Conservation (phyloP, 768 basidiomycete genomes). For the Lanmaoa pseudosensibilis region DNA sequence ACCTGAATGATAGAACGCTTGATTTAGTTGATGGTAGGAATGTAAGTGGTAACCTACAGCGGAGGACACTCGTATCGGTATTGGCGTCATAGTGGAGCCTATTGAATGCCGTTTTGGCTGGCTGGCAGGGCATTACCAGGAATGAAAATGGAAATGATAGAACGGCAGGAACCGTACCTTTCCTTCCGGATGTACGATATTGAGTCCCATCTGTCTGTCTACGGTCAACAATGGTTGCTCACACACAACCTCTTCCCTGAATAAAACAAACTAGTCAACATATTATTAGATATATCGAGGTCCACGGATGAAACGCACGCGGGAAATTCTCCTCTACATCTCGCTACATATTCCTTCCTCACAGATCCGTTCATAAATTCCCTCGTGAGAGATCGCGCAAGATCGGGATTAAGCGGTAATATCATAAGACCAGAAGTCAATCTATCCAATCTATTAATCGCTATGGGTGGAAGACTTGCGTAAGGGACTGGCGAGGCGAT, state of each 20-base stretch:
- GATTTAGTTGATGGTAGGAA: background rate
- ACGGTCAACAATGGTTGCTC: constrained; percentile 88
- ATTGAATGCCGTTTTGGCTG: constrained; percentile 86
- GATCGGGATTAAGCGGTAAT: constrained; percentile 68
- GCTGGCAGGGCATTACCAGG: constrained; percentile 41
- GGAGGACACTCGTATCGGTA: constrained; percentile 83
- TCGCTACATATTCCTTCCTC: constrained; percentile 89
- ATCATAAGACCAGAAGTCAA: constrained; percentile 97
- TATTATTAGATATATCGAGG: background rate
- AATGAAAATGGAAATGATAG: background rate
- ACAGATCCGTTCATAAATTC: constrained; percentile 85
- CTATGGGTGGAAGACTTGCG: constrained; percentile 40
- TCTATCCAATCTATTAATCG: constrained; percentile 91
- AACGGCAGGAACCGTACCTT: constrained; percentile 53
- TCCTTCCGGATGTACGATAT: constrained; percentile 93
- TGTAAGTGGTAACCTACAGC: constrained; percentile 50
- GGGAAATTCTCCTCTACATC: constrained; percentile 84
- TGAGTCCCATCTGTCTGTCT: constrained; percentile 95
- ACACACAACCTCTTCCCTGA: constrained; percentile 76
- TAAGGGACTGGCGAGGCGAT: background rate
- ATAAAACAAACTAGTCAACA: background rate
- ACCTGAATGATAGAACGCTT: constrained; percentile 44
- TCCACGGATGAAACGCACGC: constrained; percentile 50
- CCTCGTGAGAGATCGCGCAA: constrained; percentile 67
- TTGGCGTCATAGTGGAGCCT: constrained; percentile 75